These are phyloP conservation scores for Sicyos baderoa DNA, from an alignment of 306 rosid species.

Conservation along the genomic window DNA sequence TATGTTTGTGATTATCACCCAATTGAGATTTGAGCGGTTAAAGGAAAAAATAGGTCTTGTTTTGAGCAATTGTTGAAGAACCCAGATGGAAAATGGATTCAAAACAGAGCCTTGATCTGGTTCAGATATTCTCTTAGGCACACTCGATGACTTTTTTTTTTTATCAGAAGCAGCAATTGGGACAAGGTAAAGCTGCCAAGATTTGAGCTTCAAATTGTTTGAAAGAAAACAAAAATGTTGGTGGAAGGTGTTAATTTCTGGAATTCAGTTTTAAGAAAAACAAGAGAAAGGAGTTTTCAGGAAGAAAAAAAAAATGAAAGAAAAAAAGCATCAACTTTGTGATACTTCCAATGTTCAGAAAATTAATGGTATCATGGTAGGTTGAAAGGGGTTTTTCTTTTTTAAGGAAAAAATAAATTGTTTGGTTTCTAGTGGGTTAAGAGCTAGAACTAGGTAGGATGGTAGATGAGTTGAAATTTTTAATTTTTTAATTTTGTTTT, in stretches of 20 bases:
- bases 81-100: conserved; percentile 7
- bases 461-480: background rate
- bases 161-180: background rate
- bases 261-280: background rate
- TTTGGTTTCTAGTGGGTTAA: background rate
- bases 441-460: background rate
- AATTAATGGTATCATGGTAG: background rate
- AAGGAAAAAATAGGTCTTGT: background rate
- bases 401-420: too few relatives aligned
- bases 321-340: background rate
- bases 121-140: background rate
- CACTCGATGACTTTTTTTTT: background rate
- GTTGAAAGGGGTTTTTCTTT: background rate
- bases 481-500: too few relatives aligned
- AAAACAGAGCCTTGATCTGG: conserved; percentile 5
- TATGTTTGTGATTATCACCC: background rate
- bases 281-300: too few relatives aligned
- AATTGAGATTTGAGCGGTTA: background rate
- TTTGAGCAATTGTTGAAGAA: conserved; percentile 2
- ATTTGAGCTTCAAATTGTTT: background rate
- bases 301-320: too few relatives aligned
- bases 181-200: background rate
- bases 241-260: background rate
- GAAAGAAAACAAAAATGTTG: too few relatives aligned
- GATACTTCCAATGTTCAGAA: background rate